Conservation (phyloP, 1,284 basidiomycete genomes). For the Vanrija sp. region DNA sequence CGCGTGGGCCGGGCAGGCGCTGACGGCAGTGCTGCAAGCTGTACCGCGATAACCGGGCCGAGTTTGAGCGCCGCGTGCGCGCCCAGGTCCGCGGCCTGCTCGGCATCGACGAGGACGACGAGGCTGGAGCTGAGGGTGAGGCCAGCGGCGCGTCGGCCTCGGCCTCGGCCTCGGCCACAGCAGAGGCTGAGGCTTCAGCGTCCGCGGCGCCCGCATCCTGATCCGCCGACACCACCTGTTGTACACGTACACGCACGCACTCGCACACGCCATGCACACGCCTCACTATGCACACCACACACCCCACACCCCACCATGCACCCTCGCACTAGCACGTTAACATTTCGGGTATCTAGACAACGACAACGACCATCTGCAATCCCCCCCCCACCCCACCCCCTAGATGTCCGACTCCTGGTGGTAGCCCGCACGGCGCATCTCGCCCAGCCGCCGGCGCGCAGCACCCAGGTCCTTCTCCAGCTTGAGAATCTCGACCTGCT, state of each 20-base stretch:
- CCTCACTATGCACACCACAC: no score
- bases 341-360: conserved; percentile 12
- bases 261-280: no score
- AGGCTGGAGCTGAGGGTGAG: no score
- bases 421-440: conserved; percentile 83
- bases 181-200: no score
- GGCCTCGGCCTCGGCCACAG: no score
- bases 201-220: no score
- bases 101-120: conserved; percentile 31
- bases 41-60: conserved; percentile 74
- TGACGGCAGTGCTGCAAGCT: conserved; percentile 73
- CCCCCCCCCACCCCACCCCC: not conserved
- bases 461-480: conserved; percentile 93
- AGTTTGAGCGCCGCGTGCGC: conserved; percentile 53
- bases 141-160: no score
- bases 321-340: no score
- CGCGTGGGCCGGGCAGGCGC: not conserved
- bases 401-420: conserved; percentile 40
- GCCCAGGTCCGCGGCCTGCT: conserved; percentile 52
- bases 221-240: no score
- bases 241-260: no score
- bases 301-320: no score
- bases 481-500: conserved; percentile 95
- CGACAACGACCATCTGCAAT: conserved; percentile 1
- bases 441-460: conserved; percentile 76